These are phyloP conservation scores for Oryza glaberrima DNA, from an alignment of 176 grass and related monocot species.

Conservation along the genomic window DNA sequence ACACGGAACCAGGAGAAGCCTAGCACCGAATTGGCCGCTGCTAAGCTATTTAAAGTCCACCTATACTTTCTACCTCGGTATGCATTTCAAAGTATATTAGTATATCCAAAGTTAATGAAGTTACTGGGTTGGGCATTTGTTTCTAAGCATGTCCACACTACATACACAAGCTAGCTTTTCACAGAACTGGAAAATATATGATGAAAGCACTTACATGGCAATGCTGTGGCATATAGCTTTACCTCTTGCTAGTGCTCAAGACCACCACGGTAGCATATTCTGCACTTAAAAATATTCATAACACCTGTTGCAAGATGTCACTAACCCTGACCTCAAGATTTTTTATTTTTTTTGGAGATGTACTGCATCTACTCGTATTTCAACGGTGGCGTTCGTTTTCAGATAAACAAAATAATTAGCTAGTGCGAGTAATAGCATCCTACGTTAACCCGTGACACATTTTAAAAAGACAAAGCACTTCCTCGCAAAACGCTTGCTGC, in stretches of 20 bases:
- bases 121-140: slow-evolving; percentile 30
- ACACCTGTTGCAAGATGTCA: slow-evolving; percentile 23
- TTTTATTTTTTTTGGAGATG: background rate
- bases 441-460: slow-evolving; percentile 9
- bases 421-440: background rate
- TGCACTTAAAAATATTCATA: background rate
- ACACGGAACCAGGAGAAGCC: no score
- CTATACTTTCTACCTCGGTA: slow-evolving; percentile 23
- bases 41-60: background rate
- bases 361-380: slow-evolving; percentile 19
- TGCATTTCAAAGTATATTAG: slow-evolving; percentile 10
- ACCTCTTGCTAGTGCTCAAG: background rate
- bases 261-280: slow-evolving; percentile 1
- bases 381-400: background rate
- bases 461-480: background rate
- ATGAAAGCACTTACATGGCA: slow-evolving; percentile 37
- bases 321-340: slow-evolving; percentile 4
- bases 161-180: slow-evolving; percentile 28
- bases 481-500: slow-evolving; percentile 1
- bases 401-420: slow-evolving; percentile 2
- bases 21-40: no score
- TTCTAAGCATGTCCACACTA: slow-evolving; percentile 38
- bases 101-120: slow-evolving; percentile 10
- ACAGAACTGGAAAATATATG: slow-evolving; percentile 26
- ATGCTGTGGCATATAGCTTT: slow-evolving; percentile 31